Conservation (phyloP, 371 early-diverging fungal species). For the Scutellospora calospora region DNA sequence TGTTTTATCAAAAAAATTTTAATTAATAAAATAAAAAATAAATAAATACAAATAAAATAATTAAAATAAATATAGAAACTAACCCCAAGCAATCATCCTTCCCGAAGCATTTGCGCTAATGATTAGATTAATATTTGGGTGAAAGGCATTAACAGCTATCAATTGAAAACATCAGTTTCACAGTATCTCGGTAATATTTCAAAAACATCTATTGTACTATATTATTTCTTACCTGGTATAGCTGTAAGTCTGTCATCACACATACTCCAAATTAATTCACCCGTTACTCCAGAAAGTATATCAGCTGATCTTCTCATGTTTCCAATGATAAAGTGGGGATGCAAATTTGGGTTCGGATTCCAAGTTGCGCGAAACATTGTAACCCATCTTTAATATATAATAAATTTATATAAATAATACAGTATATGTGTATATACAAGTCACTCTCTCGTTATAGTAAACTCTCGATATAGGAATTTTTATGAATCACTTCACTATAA, state of each 20-base stretch:
- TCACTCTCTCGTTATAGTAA: too few relatives aligned
- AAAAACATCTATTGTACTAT: too few relatives aligned
- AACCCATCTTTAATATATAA: conserved; percentile 64
- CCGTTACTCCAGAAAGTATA: conserved; percentile 57
- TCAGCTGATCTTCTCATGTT: conserved; percentile 76
- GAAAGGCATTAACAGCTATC: conserved; percentile 34
- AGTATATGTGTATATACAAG: too few relatives aligned
- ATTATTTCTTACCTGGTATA: conserved; percentile 37
- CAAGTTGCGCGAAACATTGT: conserved; percentile 79
- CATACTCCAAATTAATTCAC: conserved; percentile 26
- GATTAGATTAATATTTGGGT: conserved; percentile 25
- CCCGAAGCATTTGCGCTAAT: conserved; percentile 7
- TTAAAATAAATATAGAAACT: not conserved
- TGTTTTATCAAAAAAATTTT: not conserved
- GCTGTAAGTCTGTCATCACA: conserved; percentile 23
- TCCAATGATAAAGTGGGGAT: conserved; percentile 68
- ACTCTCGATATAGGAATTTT: too few relatives aligned
- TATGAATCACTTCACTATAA: too few relatives aligned
- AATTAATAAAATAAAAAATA: not conserved
- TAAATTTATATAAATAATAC: too few relatives aligned
- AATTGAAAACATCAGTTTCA: not conserved
- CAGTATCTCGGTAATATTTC: not conserved
- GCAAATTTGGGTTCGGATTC: conserved; percentile 60
- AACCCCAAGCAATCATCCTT: conserved; percentile 11
- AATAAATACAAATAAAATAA: too few relatives aligned